Conservation (phyloP, 1,139 yeast species). For the Debaryomyces robertsiae region DNA sequence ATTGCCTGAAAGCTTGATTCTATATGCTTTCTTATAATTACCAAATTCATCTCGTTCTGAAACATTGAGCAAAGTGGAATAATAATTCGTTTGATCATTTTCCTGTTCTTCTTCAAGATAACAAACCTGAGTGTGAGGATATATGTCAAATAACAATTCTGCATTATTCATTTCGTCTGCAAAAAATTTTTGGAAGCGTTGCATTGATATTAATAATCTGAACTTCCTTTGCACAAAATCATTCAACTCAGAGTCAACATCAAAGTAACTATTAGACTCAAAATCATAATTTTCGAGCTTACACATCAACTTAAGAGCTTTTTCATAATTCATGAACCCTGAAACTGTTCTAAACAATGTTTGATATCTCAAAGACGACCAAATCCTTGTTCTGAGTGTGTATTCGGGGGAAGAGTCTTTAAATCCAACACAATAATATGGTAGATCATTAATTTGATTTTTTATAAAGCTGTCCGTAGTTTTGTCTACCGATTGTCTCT, state of each 20-base stretch:
- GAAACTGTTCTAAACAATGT: slow-evolving; percentile 57
- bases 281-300: slow-evolving; percentile 42
- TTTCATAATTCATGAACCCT: slow-evolving; percentile 59
- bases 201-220: slow-evolving; percentile 47
- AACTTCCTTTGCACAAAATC: slow-evolving; percentile 44
- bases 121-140: slow-evolving; percentile 49
- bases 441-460: slow-evolving; percentile 35
- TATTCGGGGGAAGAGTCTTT: slow-evolving; percentile 58
- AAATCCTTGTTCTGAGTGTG: slow-evolving; percentile 53
- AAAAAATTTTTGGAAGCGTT: slow-evolving; percentile 39
- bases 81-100: slow-evolving; percentile 29
- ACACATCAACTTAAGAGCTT: slow-evolving; percentile 51
- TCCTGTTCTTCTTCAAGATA: slow-evolving; percentile 40
- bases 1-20: slow-evolving; percentile 52
- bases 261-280: slow-evolving; percentile 16
- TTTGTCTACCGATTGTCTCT: slow-evolving; percentile 15
- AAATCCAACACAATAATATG: slow-evolving; percentile 53
- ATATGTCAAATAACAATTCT: slow-evolving; percentile 42
- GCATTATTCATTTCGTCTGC: slow-evolving; percentile 41
- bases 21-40: slow-evolving; percentile 42
- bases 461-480: slow-evolving; percentile 11
- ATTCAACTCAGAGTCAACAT: slow-evolving; percentile 20
- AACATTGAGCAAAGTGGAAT: slow-evolving; percentile 47
- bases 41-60: slow-evolving; percentile 38
- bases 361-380: slow-evolving; percentile 61